phyloP scores from a whole-genome alignment of 768 basidiomycete genomes.

The Lepiota brunneoincarnata region DNA sequence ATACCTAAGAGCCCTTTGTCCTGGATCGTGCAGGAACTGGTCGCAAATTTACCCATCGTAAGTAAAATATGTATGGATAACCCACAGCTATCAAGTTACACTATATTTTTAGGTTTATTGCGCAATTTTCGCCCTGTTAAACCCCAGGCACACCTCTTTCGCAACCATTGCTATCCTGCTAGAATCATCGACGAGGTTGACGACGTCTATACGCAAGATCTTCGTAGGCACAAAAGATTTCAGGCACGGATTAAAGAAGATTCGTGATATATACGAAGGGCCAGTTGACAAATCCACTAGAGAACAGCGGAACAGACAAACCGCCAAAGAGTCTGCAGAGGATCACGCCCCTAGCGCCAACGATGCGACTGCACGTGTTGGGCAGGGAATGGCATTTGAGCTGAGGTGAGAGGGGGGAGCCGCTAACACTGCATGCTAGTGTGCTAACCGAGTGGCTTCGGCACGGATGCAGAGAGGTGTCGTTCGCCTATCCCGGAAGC shows the following conservation, averaged over 20 bases:
- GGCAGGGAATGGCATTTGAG: slow-evolving; percentile 23
- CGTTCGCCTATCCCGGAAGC: slow-evolving; percentile 39
- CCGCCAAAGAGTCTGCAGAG: not conserved
- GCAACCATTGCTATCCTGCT: slow-evolving; percentile 39
- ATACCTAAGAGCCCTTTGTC: slow-evolving; percentile 10
- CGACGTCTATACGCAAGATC: slow-evolving; percentile 21
- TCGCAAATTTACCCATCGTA: slow-evolving; percentile 32
- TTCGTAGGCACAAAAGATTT: slow-evolving; percentile 19
- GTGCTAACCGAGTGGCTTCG: not conserved
- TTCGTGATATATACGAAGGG: slow-evolving; percentile 31
- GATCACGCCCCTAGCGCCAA: no score
- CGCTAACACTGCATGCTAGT: no score
- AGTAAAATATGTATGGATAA: not conserved
- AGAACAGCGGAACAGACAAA: slow-evolving; percentile 5
- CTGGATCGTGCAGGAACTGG: slow-evolving; percentile 16
- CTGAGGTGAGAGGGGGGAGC: slow-evolving; percentile 13
- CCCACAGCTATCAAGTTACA: not conserved
- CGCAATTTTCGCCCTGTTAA: slow-evolving; percentile 27
- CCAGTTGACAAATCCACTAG: slow-evolving; percentile 26
- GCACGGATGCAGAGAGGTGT: not conserved
- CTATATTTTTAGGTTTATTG: slow-evolving; percentile 30
- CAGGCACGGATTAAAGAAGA: slow-evolving; percentile 21
- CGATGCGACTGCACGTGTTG: not conserved
- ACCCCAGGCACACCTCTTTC: slow-evolving; percentile 33
- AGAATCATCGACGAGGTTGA: slow-evolving; percentile 29